phyloP scores from a whole-genome alignment of 75 land plant genomes.

The Chamaecyparis obtusa region DNA sequence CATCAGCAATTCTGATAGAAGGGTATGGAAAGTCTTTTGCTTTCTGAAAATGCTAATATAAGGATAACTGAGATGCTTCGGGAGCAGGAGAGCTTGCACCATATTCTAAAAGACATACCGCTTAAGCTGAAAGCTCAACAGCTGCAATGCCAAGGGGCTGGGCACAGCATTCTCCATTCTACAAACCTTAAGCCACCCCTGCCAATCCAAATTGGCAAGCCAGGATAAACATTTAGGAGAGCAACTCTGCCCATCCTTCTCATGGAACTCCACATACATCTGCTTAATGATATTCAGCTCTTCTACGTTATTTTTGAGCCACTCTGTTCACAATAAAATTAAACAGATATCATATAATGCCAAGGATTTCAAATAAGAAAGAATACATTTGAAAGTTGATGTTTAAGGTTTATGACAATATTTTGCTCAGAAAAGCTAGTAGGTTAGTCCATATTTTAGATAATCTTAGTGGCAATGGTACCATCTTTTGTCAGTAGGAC shows the following conservation, averaged over 20 bases:
- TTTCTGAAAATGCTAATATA: background rate
- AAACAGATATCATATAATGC: too few species aligned
- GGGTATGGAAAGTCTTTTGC: background rate
- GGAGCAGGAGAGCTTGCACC: background rate
- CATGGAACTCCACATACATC: background rate
- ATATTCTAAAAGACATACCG: too few species aligned
- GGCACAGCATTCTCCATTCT: background rate
- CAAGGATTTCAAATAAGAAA: too few species aligned
- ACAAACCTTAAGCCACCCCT: background rate
- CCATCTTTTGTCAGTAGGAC: background rate
- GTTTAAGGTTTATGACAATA: too few species aligned
- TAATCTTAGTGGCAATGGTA: background rate
- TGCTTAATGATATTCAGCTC: background rate
- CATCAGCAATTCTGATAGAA: too few species aligned
- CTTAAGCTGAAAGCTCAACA: background rate
- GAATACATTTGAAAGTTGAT: too few species aligned
- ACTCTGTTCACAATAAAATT: too few species aligned
- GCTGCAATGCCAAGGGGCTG: background rate
- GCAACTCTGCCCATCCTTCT: background rate
- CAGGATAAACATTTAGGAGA: background rate
- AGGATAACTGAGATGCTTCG: background rate
- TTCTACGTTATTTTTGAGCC: background rate
- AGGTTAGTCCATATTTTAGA: background rate
- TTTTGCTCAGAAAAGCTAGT: background rate
- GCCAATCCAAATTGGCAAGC: background rate